These are phyloP conservation scores for Colletotrichum sp. DNA, from an alignment of 2,329 filamentous ascomycete genomes.

Conservation along the genomic window DNA sequence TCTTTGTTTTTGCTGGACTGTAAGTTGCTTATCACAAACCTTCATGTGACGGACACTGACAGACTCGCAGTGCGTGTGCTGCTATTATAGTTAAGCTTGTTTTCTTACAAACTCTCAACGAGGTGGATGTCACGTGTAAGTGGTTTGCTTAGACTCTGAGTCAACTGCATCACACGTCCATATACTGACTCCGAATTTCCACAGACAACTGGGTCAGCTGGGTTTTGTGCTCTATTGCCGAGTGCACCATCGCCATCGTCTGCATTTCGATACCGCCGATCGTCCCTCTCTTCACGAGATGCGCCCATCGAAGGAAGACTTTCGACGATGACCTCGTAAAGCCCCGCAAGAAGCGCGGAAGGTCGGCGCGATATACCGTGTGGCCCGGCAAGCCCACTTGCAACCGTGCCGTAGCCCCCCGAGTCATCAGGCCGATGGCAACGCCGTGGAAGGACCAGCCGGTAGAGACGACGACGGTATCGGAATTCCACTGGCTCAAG, in stretches of 20 bases:
- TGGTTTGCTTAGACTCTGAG: not conserved
- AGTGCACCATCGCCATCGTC: slow-evolving; percentile 35
- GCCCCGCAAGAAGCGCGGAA: not conserved
- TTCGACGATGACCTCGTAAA: not conserved
- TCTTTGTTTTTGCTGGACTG: slow-evolving; percentile 34
- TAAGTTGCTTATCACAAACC: slow-evolving; percentile 18
- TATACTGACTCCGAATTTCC: not conserved
- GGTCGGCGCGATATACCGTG: not conserved
- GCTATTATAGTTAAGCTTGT: slow-evolving; percentile 27
- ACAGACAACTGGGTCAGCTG: slow-evolving; percentile 30
- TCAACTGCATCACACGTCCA: no score
- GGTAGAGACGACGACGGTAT: not conserved
- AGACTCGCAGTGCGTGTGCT: slow-evolving; percentile 25
- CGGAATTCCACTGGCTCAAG: slow-evolving; percentile 11
- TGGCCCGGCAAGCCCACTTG: not conserved
- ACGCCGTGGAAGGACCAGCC: slow-evolving; percentile 13
- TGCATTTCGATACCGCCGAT: slow-evolving; percentile 37
- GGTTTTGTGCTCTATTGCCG: slow-evolving; percentile 34
- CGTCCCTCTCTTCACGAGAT: slow-evolving; percentile 24
- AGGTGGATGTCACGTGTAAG: slow-evolving; percentile 33
- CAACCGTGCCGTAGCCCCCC: not conserved
- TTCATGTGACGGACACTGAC: not conserved
- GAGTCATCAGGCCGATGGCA: slow-evolving; percentile 12
- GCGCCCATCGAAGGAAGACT: not conserved
- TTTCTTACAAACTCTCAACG: slow-evolving; percentile 24